Evolutionary conservation across 176 grass and related monocot species (phyloP).

Genomic region (Guadua angustifolia): DNA sequence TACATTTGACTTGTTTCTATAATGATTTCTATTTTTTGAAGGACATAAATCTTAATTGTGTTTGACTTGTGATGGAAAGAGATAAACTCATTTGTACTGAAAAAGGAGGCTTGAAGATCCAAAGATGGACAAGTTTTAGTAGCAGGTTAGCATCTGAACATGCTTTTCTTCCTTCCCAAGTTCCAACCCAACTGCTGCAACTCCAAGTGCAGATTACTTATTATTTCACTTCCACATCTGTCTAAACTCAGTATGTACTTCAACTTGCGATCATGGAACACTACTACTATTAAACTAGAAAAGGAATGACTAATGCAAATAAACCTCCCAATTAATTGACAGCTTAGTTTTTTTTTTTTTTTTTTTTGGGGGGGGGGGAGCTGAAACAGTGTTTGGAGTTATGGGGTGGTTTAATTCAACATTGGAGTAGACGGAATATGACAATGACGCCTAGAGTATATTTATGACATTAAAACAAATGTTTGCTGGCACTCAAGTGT

Average conservation of each 20-base stretch:
- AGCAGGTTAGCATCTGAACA: constrained; percentile 44
- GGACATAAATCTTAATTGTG: constrained; percentile 32
- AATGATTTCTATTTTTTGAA: constrained; percentile 29
- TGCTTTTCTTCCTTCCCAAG: constrained; percentile 6
- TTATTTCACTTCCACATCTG: constrained; percentile 15
- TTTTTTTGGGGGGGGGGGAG: too few relatives aligned
- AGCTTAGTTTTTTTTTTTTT: constrained; percentile 23
- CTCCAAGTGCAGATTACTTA: background rate
- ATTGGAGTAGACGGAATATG: constrained; percentile 39
- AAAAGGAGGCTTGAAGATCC: constrained; percentile 34
- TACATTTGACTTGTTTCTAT: constrained; percentile 14
- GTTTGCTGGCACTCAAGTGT: constrained; percentile 60
- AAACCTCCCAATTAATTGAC: constrained; percentile 41
- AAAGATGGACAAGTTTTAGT: constrained; percentile 27
- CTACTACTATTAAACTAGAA: background rate
- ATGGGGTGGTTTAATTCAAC: constrained; percentile 46
- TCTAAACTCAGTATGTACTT: constrained; percentile 7
- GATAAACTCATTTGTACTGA: constrained; percentile 33
- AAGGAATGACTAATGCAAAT: constrained; percentile 1
- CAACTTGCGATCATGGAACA: background rate
- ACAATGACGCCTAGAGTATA: constrained; percentile 54
- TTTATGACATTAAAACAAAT: constrained; percentile 51
- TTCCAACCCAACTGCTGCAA: constrained; percentile 23
- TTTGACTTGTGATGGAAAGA: constrained; percentile 34
- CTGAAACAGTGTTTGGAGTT: constrained; percentile 53